Percentiles rank a stretch among this genome's conserved stretches.
phyloP scores from a whole-genome alignment of 805 yeast genomes.

The Pichia rugopelliculosa region DNA sequence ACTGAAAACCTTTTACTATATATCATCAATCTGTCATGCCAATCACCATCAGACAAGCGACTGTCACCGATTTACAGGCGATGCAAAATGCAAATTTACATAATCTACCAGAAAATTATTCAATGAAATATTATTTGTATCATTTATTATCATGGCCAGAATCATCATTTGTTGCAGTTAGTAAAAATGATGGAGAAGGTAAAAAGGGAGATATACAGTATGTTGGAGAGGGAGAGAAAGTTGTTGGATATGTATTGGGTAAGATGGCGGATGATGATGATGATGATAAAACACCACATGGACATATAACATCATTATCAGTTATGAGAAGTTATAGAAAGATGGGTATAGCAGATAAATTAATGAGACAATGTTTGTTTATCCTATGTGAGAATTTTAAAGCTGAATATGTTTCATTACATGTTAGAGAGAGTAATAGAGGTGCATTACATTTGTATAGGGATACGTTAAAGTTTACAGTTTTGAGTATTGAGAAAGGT shows the following conservation, averaged over 20 bases:
- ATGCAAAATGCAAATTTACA: conserved; percentile 93
- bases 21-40: conserved; percentile 61
- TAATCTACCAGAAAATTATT: conserved; percentile 91
- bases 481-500: conserved; percentile 71
- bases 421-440: conserved; percentile 86
- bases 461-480: conserved; percentile 79
- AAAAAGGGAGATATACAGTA: conserved; percentile 38
- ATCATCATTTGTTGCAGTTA: conserved; percentile 90
- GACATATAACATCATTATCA: conserved; percentile 88
- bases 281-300: conserved; percentile 68
- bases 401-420: conserved; percentile 80
- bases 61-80: conserved; percentile 78
- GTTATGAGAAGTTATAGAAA: conserved; percentile 95
- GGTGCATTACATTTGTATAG: conserved; percentile 91
- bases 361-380: conserved; percentile 74
- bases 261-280: conserved; percentile 84
- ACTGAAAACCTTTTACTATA: no score
- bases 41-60: conserved; percentile 82
- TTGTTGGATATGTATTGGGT: conserved; percentile 94
- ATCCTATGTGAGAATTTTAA: conserved; percentile 75
- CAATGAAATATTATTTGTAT: conserved; percentile 86
- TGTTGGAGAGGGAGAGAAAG: conserved; percentile 60
- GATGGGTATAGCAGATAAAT: conserved; percentile 88
- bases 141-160: conserved; percentile 97
- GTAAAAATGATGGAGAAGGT: conserved; percentile 38